Percentiles rank a stretch among this genome's conserved stretches.
phyloP scores from a whole-genome alignment of 179 eudicot genomes.

The Vitellaria paradoxa region DNA sequence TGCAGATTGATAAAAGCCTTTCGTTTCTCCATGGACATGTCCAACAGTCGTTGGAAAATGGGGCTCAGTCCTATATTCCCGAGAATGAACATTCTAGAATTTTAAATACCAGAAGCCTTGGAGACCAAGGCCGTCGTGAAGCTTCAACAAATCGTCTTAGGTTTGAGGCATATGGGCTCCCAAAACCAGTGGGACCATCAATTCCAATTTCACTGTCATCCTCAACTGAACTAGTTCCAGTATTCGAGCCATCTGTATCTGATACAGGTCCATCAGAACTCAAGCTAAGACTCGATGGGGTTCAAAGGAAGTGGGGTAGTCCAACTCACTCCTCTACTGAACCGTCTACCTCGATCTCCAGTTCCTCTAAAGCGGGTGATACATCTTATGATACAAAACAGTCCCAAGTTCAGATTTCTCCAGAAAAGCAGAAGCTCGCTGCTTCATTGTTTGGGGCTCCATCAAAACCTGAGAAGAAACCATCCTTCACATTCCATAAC shows the following conservation, averaged over 20 bases:
- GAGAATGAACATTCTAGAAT: slow-evolving; percentile 66
- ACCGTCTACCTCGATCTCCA: slow-evolving; percentile 53
- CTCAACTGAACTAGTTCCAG: slow-evolving; percentile 71
- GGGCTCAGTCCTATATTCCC: slow-evolving; percentile 91
- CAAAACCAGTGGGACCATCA: slow-evolving; percentile 58
- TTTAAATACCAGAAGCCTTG: slow-evolving; percentile 44
- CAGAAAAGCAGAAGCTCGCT: slow-evolving; percentile 90
- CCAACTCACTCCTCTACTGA: slow-evolving; percentile 68
- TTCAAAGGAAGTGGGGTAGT: slow-evolving; percentile 93
- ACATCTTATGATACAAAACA: slow-evolving; percentile 42
- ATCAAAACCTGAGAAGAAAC: slow-evolving; percentile 58
- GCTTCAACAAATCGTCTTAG: slow-evolving; percentile 64
- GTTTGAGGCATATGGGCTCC: slow-evolving; percentile 93
- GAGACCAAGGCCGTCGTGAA: slow-evolving; percentile 55
- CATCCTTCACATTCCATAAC: slow-evolving; percentile 40
- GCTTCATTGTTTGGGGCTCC: slow-evolving; percentile 86
- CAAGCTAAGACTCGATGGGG: slow-evolving; percentile 87
- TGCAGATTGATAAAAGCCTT: slow-evolving; percentile 80
- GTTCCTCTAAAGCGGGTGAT: slow-evolving; percentile 44
- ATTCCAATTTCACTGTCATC: slow-evolving; percentile 36
- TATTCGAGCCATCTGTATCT: slow-evolving; percentile 47
- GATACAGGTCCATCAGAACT: slow-evolving; percentile 57
- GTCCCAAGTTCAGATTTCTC: slow-evolving; percentile 48
- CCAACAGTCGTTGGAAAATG: slow-evolving; percentile 63
- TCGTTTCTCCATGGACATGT: slow-evolving; percentile 73